These are phyloP conservation scores for Eragrostis curvula DNA, from an alignment of 176 grass and related monocot species.

Conservation along the genomic window DNA sequence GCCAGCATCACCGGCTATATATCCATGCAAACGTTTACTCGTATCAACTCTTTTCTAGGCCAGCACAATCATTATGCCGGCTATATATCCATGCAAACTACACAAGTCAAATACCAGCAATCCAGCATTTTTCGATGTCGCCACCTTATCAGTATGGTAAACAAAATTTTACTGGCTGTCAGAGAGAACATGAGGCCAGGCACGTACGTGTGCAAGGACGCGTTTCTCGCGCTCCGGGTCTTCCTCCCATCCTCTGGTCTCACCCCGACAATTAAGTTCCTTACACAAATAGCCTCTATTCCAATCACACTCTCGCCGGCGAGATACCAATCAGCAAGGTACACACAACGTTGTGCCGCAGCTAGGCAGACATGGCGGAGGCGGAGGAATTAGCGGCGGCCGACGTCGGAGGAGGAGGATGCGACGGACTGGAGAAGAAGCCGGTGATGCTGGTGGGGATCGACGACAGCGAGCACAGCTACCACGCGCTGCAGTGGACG, in stretches of 20 bases:
- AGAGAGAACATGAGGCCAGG: background rate
- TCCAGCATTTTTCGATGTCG: too few species aligned
- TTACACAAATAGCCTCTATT: background rate
- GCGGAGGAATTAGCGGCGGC: background rate
- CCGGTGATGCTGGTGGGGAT: conserved; percentile 75
- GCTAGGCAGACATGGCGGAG: conserved; percentile 24
- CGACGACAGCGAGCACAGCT: conserved; percentile 89
- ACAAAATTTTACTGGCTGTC: too few species aligned
- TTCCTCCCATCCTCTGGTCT: conserved; percentile 4
- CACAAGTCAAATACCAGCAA: too few species aligned
- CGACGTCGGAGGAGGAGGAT: background rate
- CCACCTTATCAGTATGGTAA: too few species aligned
- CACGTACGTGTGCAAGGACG: background rate
- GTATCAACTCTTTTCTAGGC: too few species aligned
- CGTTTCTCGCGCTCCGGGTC: conserved; percentile 29
- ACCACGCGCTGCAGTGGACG: conserved; percentile 80
- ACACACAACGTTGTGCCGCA: background rate
- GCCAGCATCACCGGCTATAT: too few species aligned
- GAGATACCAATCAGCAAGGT: background rate
- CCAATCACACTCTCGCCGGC: background rate
- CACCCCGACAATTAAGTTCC: background rate
- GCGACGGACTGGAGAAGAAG: background rate
- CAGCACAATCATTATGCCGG: too few species aligned
- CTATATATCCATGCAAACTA: too few species aligned
- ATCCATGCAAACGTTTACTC: too few species aligned